Evolutionary conservation across 2,329 filamentous ascomycete genomes (phyloP).

Genomic region (Lachnellula arida): DNA sequence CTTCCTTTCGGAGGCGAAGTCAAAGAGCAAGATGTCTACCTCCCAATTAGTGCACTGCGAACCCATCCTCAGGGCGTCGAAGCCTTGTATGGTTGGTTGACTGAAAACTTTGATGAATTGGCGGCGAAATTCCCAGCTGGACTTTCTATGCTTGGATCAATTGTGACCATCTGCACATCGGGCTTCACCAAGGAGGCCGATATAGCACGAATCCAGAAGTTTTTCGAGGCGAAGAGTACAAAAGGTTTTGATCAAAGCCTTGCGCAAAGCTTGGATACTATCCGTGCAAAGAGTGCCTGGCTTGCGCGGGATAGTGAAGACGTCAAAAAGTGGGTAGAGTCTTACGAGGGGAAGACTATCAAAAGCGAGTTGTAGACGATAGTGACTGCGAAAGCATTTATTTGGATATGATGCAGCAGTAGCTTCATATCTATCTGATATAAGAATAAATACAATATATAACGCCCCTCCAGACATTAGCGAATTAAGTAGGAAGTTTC

Average conservation of each 20-base stretch:
- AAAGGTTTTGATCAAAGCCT: slow-evolving; percentile 85
- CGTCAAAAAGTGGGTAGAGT: slow-evolving; percentile 67
- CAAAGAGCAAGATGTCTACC: slow-evolving; percentile 92
- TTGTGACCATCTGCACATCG: slow-evolving; percentile 77
- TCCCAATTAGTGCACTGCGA: slow-evolving; percentile 76
- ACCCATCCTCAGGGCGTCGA: slow-evolving; percentile 72
- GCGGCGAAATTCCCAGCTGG: slow-evolving; percentile 79
- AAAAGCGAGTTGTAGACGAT: slow-evolving; percentile 29
- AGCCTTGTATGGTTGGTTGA: slow-evolving; percentile 78
- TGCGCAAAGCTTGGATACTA: slow-evolving; percentile 82
- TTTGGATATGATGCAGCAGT: background rate
- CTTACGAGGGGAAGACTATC: slow-evolving; percentile 40
- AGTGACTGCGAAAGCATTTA: background rate
- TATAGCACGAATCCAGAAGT: slow-evolving; percentile 68
- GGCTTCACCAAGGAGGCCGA: slow-evolving; percentile 76
- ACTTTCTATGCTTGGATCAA: slow-evolving; percentile 76
- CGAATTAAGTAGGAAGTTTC: slow-evolving; percentile 34
- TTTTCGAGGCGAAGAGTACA: slow-evolving; percentile 78
- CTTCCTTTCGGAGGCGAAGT: slow-evolving; percentile 75
- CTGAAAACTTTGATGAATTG: slow-evolving; percentile 81
- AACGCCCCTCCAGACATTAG: slow-evolving; percentile 11
- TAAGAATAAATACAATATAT: background rate
- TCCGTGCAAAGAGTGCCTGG: slow-evolving; percentile 82
- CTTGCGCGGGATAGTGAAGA: slow-evolving; percentile 70
- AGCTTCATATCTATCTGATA: no score